Conservation (phyloP, 805 yeast genomes). For the Lachancea dasiensis region DNA sequence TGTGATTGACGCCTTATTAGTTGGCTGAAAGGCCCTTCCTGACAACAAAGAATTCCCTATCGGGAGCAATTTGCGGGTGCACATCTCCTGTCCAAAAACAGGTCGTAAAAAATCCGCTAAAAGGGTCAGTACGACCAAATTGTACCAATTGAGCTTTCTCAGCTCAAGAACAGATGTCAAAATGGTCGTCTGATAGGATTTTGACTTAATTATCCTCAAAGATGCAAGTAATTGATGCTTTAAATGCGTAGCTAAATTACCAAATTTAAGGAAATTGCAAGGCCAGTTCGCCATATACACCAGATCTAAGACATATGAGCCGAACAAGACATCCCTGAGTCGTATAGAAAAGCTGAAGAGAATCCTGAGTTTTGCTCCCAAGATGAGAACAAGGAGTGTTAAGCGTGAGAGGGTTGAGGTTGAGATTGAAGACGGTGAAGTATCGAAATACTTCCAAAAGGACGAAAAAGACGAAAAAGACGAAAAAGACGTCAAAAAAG, state of each 20-base stretch:
- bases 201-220: no score
- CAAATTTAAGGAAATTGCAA: no score
- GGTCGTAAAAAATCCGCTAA: neutral
- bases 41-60: conserved; percentile 7
- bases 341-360: neutral
- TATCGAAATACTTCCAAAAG: conserved; percentile 22
- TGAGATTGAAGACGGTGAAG: conserved; percentile 12
- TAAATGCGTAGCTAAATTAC: no score
- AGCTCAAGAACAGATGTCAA: neutral
- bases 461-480: conserved; percentile 5
- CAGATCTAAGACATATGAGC: neutral
- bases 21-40: conserved; percentile 7
- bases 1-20: conserved; percentile 22
- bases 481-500: neutral
- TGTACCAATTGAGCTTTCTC: neutral
- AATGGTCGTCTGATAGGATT: no score
- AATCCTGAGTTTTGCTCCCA: neutral
- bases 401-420: conserved; percentile 12
- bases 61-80: conserved; percentile 10
- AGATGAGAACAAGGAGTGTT: conserved; percentile 5
- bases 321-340: neutral
- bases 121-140: neutral
- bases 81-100: conserved; percentile 8
- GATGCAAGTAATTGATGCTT: no score
- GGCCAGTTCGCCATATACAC: neutral